These are phyloP conservation scores for Malassezia sp. DNA, from an alignment of 1,284 basidiomycete genomes.

Conservation along the genomic window DNA sequence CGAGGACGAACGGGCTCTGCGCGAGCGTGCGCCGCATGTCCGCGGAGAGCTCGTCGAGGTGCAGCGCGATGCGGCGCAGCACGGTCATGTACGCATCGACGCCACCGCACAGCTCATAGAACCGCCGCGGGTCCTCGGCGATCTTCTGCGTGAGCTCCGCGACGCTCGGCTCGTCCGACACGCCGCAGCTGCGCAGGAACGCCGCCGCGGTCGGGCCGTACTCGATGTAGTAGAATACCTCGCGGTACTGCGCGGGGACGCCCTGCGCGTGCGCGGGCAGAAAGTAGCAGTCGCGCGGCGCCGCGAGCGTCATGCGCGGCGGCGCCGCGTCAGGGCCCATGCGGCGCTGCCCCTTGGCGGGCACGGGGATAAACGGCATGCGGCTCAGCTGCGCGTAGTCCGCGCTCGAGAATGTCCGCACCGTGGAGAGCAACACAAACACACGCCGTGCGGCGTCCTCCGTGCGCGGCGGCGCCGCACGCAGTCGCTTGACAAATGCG, in stretches of 20 bases:
- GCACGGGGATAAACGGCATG: slow-evolving; percentile 35
- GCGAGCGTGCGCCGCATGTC: slow-evolving; percentile 59
- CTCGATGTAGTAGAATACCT: slow-evolving; percentile 66
- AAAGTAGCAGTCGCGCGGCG: slow-evolving; percentile 55
- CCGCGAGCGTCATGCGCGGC: background rate
- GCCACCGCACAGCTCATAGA: slow-evolving; percentile 60
- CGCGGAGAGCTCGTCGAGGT: slow-evolving; percentile 56
- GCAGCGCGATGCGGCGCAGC: slow-evolving; percentile 71
- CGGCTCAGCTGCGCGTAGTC: slow-evolving; percentile 22
- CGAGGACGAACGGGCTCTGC: slow-evolving; percentile 61
- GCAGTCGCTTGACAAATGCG: slow-evolving; percentile 58
- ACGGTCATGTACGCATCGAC: slow-evolving; percentile 61
- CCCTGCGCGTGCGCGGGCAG: slow-evolving; percentile 12
- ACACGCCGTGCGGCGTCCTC: slow-evolving; percentile 56
- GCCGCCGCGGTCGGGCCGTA: slow-evolving; percentile 71
- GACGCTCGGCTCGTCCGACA: slow-evolving; percentile 74
- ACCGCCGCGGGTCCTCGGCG: slow-evolving; percentile 53
- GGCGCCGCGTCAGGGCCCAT: too few relatives aligned
- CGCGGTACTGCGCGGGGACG: slow-evolving; percentile 12
- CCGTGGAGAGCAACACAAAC: slow-evolving; percentile 65
- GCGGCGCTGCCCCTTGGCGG: too few relatives aligned
- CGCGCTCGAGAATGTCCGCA: slow-evolving; percentile 24
- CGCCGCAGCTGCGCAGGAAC: slow-evolving; percentile 72
- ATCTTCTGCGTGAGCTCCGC: slow-evolving; percentile 55
- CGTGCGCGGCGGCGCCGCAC: slow-evolving; percentile 57